Evolutionary conservation across 2,329 filamentous ascomycete genomes (phyloP), one percentile per base, ranked within the genome.

Genomic region (Simplicillium sp.): DNA sequence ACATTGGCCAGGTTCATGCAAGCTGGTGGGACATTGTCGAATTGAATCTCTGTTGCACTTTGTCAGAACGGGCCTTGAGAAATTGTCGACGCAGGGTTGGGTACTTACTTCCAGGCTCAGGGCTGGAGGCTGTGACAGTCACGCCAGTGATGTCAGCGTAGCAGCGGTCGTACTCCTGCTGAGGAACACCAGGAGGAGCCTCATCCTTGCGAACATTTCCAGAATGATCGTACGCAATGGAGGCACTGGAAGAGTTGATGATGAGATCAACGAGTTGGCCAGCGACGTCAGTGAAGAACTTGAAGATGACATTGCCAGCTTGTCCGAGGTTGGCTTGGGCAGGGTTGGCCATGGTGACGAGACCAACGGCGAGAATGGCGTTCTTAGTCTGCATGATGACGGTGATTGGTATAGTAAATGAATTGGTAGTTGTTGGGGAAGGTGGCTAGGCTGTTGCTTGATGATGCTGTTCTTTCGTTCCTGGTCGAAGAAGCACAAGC

Each of bases 1-100:
- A 48, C 47, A 11, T 43, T 40, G 13, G 50, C 50, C n/a, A 52
- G 46, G 28, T 46, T 45, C 50, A 53, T 52, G 39, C 50, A 53
- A 12, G 47, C 38, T 3, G 48, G 14, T 2, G 50, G 50, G 2
- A 52, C 43, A 25, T 25, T 25, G 5, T 25, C 20, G 9, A 25
- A 25, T 9, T 25, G 20, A 9, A 25, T 25, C 20, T 25, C 20
- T 25, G 9, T 25, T 25, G 5, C 9, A 25, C 5, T 25, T 25
- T 9, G 20, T 25, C 9, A 25, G 20, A 25, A 25, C 9, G 9
- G 20, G 5, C 9, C 20, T 6, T 6, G 5, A 25, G 6, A 5
- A 25, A 25, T 25, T 25, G 20, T 25, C 20, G 20, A 9, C 20
- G 9, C 5, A 25, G 11, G 18, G 11, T 5, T n/a, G 28, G 12